Conservation (phyloP, 768 basidiomycete genomes). For the Suillus clintonianus region DNA sequence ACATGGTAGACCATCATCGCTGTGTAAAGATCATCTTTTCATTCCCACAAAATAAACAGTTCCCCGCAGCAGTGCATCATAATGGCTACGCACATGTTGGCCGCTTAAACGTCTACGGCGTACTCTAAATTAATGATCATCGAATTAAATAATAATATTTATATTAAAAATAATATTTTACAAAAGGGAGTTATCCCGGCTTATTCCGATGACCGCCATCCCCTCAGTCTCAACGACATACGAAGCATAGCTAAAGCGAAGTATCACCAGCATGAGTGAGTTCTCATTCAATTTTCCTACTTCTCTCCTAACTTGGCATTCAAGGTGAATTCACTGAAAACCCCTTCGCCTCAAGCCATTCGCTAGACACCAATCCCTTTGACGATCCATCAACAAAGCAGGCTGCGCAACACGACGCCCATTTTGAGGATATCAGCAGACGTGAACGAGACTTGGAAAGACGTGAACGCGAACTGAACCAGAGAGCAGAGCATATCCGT, state of each 20-base stretch:
- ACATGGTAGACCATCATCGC: too few relatives aligned
- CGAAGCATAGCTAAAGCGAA: neutral
- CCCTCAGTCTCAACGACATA: neutral
- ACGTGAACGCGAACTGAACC: slow-evolving; percentile 73
- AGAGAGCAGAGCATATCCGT: slow-evolving; percentile 68
- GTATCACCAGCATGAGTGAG: slow-evolving; percentile 24
- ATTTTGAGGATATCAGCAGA: slow-evolving; percentile 66
- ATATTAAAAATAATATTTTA: neutral
- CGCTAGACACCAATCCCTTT: slow-evolving; percentile 87
- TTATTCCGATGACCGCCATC: neutral
- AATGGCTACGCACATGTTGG: neutral
- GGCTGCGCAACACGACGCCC: slow-evolving; percentile 38
- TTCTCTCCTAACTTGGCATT: neutral
- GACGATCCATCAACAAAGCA: slow-evolving; percentile 70
- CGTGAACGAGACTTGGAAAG: slow-evolving; percentile 82
- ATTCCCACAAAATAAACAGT: neutral
- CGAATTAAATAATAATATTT: neutral
- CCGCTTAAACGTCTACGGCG: neutral
- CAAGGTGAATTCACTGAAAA: slow-evolving; percentile 53
- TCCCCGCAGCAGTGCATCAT: neutral
- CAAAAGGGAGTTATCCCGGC: neutral
- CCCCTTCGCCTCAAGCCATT: slow-evolving; percentile 83
- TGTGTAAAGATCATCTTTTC: neutral
- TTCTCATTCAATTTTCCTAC: neutral
- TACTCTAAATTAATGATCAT: neutral